Evolutionary conservation across 768 basidiomycete genomes (phyloP), one percentile per base, ranked within the genome.

Genomic region (Leccinum disarticulatum): DNA sequence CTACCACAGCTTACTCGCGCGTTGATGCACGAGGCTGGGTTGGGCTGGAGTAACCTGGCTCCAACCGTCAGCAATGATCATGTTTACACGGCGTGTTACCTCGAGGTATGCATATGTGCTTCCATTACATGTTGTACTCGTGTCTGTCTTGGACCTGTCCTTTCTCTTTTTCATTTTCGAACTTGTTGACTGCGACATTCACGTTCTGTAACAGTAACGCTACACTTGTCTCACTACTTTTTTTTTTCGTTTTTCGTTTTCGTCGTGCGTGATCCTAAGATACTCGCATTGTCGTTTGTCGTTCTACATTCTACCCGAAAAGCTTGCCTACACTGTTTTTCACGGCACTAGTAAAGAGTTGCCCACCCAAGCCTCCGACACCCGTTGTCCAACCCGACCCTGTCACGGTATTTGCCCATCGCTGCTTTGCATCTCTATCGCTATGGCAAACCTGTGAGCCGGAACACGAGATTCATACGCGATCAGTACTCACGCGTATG

Each of bases 361-460:
- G 88, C 3, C 94, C 91, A 1, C 95, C 93, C 49, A 98, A 73
- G 0, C 94, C 89, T 30, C 93, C 89, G 28, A 94, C 70, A 14
- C 87, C 87, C 65, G 90, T 75, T 54, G 82, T 79, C 87, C 91
- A 91, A 38, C 81, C 81, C 3, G 83, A 83, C n/a, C 87, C 79
- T 13, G 85, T 83, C 17, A 91, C 80, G 28, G 80, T 82, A 59
- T 83, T 87, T 3, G 94, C 93, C 96, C 93, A 98, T 55, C 86
- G 85, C 66, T 88, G 84, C 73, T 97, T 97, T 28, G 96, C 92
- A 67, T 98, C 96, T 53, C 95, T 87, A 70, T 96, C 94, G 51
- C 89, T 90, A 68, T 35, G 35, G 6, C 56, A 41, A 38, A 10
- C 17, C 15, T 38, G 52, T 73, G 28, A 70, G 61, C 22, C 15